Percentiles rank a stretch among this genome's conserved stretches.
phyloP scores from a whole-genome alignment of 805 yeast genomes.

The Myxozyma mucilagina region DNA sequence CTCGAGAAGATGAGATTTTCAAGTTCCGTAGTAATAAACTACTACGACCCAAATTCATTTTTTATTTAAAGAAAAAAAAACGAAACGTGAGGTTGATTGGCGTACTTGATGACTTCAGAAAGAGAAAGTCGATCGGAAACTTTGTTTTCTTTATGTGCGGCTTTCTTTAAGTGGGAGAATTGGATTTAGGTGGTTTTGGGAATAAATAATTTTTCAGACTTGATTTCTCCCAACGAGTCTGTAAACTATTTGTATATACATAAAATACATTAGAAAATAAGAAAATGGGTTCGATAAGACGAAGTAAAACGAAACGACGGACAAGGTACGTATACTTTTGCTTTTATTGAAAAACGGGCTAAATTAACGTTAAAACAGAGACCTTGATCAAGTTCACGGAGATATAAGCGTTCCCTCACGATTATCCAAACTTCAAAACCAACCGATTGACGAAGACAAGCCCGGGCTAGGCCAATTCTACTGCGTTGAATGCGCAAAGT shows the following conservation, averaged over 20 bases:
- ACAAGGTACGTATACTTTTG: constrained; percentile 26
- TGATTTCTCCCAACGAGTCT: neutral
- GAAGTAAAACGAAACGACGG: constrained; percentile 33
- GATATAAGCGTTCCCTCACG: constrained; percentile 68
- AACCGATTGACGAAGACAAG: constrained; percentile 47
- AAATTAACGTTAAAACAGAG: constrained; percentile 48
- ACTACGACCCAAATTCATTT: no score
- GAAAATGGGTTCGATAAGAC: constrained; percentile 31
- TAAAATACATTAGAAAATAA: neutral
- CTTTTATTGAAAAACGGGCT: neutral
- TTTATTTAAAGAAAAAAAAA: no score
- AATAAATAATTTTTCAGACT: neutral
- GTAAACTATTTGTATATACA: neutral
- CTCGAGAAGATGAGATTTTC: no score
- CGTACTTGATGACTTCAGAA: no score
- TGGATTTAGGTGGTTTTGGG: neutral
- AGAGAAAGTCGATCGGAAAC: no score
- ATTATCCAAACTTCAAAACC: constrained; percentile 69
- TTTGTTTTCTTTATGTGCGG: no score
- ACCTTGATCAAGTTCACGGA: constrained; percentile 73
- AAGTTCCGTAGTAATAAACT: no score
- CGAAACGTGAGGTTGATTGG: no score
- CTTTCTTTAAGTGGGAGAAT: no score
- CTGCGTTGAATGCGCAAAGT: constrained; percentile 91
- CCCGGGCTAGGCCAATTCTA: constrained; percentile 95